A percentile compares a stretch with the other conserved stretches of the same genome.
These are phyloP conservation scores for Hordeum vulgare DNA, from an alignment of 176 grass and related monocot species.

Conservation along the genomic window DNA sequence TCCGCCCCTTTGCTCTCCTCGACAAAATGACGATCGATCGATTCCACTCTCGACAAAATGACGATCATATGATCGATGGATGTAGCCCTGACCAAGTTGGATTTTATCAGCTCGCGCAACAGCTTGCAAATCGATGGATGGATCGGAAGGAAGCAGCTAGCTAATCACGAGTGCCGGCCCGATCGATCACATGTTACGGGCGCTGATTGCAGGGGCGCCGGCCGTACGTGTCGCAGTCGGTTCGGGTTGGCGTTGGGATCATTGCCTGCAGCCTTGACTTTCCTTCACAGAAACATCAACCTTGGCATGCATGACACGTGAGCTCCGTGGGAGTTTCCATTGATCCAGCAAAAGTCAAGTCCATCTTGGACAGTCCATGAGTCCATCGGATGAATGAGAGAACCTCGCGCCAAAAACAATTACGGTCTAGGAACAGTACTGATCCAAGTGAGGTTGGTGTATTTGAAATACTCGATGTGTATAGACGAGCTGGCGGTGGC, in stretches of 20 bases:
- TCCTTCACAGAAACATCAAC: neutral
- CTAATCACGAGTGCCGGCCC: neutral
- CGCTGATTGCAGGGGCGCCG: slow-evolving; percentile 22
- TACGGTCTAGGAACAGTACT: neutral
- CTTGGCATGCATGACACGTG: neutral
- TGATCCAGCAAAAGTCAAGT: neutral
- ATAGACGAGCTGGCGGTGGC: slow-evolving; percentile 13
- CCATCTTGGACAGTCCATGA: too few relatives aligned
- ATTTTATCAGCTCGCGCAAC: too few relatives aligned
- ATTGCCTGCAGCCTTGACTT: neutral
- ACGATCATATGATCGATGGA: too few relatives aligned
- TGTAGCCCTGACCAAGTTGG: too few relatives aligned
- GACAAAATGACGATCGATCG: too few relatives aligned
- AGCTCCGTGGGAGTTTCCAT: neutral
- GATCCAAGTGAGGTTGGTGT: neutral
- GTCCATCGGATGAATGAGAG: too few relatives aligned
- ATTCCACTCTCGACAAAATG: neutral
- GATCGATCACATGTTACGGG: slow-evolving; percentile 8
- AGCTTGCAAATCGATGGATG: neutral
- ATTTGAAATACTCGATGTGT: slow-evolving; percentile 18
- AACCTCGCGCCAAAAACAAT: too few relatives aligned
- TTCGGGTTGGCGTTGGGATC: slow-evolving; percentile 31
- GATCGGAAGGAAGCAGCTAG: neutral
- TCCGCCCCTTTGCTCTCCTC: neutral
- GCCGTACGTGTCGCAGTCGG: slow-evolving; percentile 23